Evolutionary conservation across 176 grass and related monocot species (phyloP).

Genomic region (Bromus sterilis): DNA sequence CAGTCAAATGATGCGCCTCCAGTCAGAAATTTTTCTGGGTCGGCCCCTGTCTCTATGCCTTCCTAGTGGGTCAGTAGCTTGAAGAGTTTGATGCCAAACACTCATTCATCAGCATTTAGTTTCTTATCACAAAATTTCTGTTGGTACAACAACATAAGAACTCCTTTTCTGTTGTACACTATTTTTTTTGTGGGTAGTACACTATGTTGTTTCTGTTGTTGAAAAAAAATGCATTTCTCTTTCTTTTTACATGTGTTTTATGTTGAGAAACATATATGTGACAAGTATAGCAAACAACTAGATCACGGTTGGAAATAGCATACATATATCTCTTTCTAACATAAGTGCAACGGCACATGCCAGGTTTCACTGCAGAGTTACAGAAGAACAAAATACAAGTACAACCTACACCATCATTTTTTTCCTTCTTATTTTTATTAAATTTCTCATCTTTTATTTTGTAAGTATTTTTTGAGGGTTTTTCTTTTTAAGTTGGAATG

Average conservation of each 20-base stretch:
- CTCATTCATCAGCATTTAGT: neutral
- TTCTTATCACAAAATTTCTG: no score
- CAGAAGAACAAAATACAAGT: constrained; percentile 1
- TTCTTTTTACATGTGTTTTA: neutral
- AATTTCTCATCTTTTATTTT: no score
- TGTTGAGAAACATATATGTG: neutral
- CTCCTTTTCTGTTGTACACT: neutral
- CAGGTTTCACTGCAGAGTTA: neutral
- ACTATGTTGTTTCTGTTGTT: neutral
- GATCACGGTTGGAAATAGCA: no score
- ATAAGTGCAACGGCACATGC: neutral
- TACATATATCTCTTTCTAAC: neutral
- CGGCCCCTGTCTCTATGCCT: no score
- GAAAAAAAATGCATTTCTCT: neutral
- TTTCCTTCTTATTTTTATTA: no score
- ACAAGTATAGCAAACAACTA: neutral
- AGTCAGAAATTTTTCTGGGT: no score
- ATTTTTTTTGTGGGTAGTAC: no score
- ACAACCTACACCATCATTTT: no score
- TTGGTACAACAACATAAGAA: no score
- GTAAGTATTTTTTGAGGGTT: no score
- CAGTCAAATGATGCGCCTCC: no score
- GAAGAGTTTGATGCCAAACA: neutral
- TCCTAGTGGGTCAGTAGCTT: neutral
- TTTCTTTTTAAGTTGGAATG: no score